phyloP scores from a whole-genome alignment of 179 eudicot species.

The Vitellaria paradoxa region DNA sequence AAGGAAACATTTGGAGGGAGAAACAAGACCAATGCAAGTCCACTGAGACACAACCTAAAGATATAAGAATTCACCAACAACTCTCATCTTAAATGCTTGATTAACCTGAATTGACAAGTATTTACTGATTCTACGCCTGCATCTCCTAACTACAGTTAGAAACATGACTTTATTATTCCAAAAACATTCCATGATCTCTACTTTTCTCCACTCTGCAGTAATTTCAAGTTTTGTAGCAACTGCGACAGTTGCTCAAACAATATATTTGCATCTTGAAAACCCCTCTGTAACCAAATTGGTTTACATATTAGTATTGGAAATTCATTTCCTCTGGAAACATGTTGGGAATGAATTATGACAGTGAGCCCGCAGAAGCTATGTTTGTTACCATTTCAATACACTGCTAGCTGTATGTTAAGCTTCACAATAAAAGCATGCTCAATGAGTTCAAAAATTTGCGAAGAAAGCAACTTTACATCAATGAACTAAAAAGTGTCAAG shows the following conservation, averaged over 20 bases:
- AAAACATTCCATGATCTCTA: background rate
- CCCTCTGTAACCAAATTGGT: too few species aligned
- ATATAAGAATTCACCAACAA: background rate
- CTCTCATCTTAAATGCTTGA: background rate
- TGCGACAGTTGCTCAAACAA: too few species aligned
- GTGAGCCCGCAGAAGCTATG: background rate
- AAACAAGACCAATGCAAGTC: too few species aligned
- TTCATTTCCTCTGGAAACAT: background rate
- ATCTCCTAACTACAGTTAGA: background rate
- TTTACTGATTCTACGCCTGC: background rate
- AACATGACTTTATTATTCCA: background rate
- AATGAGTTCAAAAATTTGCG: background rate
- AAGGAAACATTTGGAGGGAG: background rate
- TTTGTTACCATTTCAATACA: background rate
- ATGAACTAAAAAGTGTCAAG: background rate
- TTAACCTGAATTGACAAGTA: background rate
- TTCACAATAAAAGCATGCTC: background rate
- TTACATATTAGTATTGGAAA: background rate
- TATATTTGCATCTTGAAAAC: too few species aligned
- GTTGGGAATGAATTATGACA: background rate
- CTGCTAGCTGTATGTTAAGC: background rate
- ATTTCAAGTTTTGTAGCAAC: background rate
- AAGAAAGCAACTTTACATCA: background rate
- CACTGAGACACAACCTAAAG: background rate
- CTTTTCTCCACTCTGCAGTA: background rate